Base-by-base conservation (phyloP, 108 stramenopile species). In the Fragilaria radians region DNA sequence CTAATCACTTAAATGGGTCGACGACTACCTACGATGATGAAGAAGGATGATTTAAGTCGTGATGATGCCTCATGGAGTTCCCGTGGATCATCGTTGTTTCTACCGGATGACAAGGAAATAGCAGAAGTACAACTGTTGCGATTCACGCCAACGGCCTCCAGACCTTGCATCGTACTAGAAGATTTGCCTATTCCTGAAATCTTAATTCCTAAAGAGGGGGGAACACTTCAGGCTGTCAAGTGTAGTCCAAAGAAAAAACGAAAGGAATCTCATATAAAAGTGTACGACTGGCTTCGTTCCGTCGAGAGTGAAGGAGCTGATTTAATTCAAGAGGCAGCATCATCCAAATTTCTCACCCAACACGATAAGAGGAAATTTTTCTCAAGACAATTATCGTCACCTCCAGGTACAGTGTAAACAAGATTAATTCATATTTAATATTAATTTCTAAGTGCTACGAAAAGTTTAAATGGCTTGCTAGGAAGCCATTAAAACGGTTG, bases 21-120 rank as follows among this genome's bases (percentile, higher is more conserved):
- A 61, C 32, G 1, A 61, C 66, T 34, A 59, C 58, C 29, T 61
- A 61, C 47, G 54, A 55, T 9, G 65, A 66, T 21, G 57, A 58
- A 22, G 65, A 66, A 66, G 5, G 57, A 48, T 30, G 45, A 50
- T 5, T 25, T 32, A 5, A 26, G n/a, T n/a, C n/a, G 7, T 18
- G 65, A 66, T 27, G 57, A 66, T 33, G 47, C 29, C 7, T 33
- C 31, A 25, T 29, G 55, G 29, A 61, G 47, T 29, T 45, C 33
- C 11, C 57, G 65, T 5, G 57, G 57, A 5, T 64, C 63, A 5
- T 45, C 33, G 4, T 32, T 66, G 28, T 66, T 59, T 51, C 57
- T 66, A 26, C 47, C 55, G 7, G 59, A 60, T n/a, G 59, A 48
- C 11, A 23, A 56, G 7, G 55, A 24, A 7, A 9, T n/a, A n/a